A percentile compares a stretch with the other conserved stretches of the same genome.
phyloP scores from a whole-genome alignment of 305 asterid species.

The Fraxinus sp. region DNA sequence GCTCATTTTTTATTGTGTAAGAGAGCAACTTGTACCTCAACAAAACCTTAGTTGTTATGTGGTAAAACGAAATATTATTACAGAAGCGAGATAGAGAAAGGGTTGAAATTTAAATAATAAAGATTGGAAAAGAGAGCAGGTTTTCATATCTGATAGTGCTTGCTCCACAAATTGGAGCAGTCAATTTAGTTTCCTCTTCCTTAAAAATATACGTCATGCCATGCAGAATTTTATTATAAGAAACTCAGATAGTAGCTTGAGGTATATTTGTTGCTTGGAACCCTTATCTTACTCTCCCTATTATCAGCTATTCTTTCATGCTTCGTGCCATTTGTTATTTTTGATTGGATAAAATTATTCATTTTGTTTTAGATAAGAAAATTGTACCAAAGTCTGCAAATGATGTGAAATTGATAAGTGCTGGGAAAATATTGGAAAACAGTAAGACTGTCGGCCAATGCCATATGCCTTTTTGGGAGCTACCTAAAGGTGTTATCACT shows the following conservation, averaged over 20 bases:
- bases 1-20: not conserved
- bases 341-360: slow-evolving; percentile 19
- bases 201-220: not conserved
- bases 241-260: not conserved
- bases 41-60: not conserved
- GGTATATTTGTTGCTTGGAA: not conserved
- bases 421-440: slow-evolving; percentile 83
- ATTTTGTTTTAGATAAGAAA: slow-evolving; percentile 58
- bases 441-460: slow-evolving; percentile 87
- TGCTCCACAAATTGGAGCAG: not conserved
- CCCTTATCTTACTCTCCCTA: not conserved
- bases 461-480: slow-evolving; percentile 79
- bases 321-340: slow-evolving; percentile 8
- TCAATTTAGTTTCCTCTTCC: not conserved
- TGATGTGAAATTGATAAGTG: slow-evolving; percentile 79
- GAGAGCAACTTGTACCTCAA: not conserved
- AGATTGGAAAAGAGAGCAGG: not conserved
- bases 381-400: slow-evolving; percentile 72
- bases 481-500: slow-evolving; percentile 68
- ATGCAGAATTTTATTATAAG: not conserved
- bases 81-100: not conserved
- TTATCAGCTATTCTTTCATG: slow-evolving; percentile 7
- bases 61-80: not conserved
- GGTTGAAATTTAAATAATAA: not conserved
- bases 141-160: not conserved